Evolutionary conservation across 768 basidiomycete species (phyloP).

Genomic region (Gymnopilus junonius): DNA sequence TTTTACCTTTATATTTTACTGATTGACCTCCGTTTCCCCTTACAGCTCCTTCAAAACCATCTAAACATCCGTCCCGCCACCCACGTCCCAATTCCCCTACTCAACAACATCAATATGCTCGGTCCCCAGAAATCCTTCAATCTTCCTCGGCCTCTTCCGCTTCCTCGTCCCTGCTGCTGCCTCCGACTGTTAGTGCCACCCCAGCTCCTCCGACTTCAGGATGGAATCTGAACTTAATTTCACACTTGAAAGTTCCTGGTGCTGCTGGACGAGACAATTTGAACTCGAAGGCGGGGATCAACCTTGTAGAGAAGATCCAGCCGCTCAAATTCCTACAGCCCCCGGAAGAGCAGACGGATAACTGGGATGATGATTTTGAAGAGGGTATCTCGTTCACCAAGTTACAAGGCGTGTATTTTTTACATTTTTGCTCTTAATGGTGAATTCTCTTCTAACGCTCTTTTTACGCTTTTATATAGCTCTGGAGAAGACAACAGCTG

Average conservation of each 20-base stretch:
- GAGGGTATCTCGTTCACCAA: constrained; percentile 90
- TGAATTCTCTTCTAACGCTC: background rate
- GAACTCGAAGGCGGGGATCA: constrained; percentile 35
- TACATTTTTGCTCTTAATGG: background rate
- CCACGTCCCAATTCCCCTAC: constrained; percentile 48
- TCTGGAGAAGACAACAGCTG: constrained; percentile 62
- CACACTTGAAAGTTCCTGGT: background rate
- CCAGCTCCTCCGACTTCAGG: constrained; percentile 31
- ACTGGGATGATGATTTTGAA: constrained; percentile 99
- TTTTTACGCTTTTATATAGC: constrained; percentile 38
- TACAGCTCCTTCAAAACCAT: constrained; percentile 72
- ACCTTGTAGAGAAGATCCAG: constrained; percentile 58
- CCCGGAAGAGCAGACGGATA: constrained; percentile 89
- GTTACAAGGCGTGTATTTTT: constrained; percentile 55
- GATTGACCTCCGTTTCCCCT: background rate
- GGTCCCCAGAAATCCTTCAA: constrained; percentile 35
- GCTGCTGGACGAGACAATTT: too few relatives aligned
- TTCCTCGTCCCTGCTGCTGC: constrained; percentile 13
- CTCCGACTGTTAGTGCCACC: constrained; percentile 31
- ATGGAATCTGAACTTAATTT: constrained; percentile 32
- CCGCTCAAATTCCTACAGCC: constrained; percentile 71
- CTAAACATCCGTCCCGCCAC: constrained; percentile 65
- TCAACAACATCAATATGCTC: constrained; percentile 37
- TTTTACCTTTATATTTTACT: background rate
- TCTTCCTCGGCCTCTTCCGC: constrained; percentile 23